Evolutionary conservation across 2,329 filamentous ascomycete genomes (phyloP).

Genomic region (Venturia pyrina): DNA sequence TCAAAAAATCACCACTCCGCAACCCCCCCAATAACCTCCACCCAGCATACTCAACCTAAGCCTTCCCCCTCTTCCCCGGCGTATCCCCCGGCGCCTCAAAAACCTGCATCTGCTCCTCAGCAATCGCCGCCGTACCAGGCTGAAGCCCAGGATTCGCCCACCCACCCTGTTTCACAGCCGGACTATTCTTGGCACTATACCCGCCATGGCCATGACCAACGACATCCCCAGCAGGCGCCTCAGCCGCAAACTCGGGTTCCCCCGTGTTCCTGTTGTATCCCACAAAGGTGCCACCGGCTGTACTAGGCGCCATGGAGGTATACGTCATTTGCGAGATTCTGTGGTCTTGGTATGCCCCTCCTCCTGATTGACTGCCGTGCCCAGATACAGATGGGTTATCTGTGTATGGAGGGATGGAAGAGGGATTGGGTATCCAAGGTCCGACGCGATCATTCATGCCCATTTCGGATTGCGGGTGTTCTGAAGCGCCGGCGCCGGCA

Average conservation of each 20-base stretch:
- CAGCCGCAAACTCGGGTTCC: slow-evolving; percentile 14
- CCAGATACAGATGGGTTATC: not conserved
- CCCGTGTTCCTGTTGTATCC: slow-evolving; percentile 15
- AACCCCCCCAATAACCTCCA: too few relatives aligned
- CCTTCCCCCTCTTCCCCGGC: not conserved
- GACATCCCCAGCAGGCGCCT: not conserved
- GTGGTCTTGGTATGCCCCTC: not conserved
- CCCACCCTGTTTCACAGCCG: not conserved
- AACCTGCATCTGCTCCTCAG: not conserved
- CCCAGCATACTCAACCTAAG: not conserved
- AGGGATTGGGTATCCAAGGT: not conserved
- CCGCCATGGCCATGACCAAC: not conserved
- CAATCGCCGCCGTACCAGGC: not conserved
- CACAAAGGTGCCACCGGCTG: slow-evolving; percentile 12
- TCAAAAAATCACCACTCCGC: too few relatives aligned
- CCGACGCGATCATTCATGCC: not conserved
- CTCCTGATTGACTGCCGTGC: not conserved
- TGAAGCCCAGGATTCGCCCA: not conserved
- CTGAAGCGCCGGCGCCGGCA: not conserved
- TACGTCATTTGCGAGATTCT: slow-evolving; percentile 2
- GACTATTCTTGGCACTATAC: not conserved
- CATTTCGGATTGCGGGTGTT: not conserved
- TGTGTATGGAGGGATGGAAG: not conserved
- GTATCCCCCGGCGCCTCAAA: not conserved
- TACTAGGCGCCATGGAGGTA: not conserved